These are phyloP conservation scores for Alternaria incomplexa DNA, from an alignment of 2,329 filamentous ascomycete genomes.

Conservation along the genomic window DNA sequence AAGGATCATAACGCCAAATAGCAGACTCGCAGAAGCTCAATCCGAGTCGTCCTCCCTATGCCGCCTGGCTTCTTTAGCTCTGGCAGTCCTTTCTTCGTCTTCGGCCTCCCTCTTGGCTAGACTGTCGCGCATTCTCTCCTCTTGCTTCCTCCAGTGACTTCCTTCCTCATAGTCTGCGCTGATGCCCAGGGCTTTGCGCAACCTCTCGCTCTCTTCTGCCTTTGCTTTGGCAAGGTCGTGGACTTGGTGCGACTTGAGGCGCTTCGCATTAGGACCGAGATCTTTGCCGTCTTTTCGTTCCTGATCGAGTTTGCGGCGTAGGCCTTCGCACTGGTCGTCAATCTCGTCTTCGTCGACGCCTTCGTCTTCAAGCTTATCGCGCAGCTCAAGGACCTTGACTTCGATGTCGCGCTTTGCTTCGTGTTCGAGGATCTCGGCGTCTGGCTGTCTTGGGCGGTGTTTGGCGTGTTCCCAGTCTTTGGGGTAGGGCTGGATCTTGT, in stretches of 20 bases:
- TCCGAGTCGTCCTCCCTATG: constrained; percentile 39
- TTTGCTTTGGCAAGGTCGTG: constrained; percentile 97
- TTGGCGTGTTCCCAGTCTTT: constrained; percentile 71
- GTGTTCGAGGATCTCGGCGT: constrained; percentile 92
- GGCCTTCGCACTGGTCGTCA: constrained; percentile 72
- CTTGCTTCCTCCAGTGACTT: constrained; percentile 82
- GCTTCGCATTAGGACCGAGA: constrained; percentile 52
- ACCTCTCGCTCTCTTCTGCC: constrained; percentile 89
- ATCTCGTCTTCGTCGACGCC: constrained; percentile 90
- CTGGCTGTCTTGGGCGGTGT: constrained; percentile 82
- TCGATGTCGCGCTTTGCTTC: constrained; percentile 90
- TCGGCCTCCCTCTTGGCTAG: constrained; percentile 50
- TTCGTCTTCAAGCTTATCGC: constrained; percentile 91
- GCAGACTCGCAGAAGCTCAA: constrained; percentile 13
- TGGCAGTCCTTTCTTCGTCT: constrained; percentile 36
- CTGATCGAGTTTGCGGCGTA: constrained; percentile 68
- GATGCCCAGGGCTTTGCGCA: constrained; percentile 87
- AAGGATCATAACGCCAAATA: not conserved
- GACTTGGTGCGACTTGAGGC: constrained; percentile 89
- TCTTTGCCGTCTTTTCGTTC: constrained; percentile 49
- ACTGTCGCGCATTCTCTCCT: constrained; percentile 66
- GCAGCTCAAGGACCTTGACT: constrained; percentile 88
- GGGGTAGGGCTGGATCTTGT: constrained; percentile 78
- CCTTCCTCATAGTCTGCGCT: constrained; percentile 85
- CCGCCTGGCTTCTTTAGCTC: constrained; percentile 31